Base-by-base conservation (phyloP, 768 basidiomycete genomes). In the Boletus coccyginus region DNA sequence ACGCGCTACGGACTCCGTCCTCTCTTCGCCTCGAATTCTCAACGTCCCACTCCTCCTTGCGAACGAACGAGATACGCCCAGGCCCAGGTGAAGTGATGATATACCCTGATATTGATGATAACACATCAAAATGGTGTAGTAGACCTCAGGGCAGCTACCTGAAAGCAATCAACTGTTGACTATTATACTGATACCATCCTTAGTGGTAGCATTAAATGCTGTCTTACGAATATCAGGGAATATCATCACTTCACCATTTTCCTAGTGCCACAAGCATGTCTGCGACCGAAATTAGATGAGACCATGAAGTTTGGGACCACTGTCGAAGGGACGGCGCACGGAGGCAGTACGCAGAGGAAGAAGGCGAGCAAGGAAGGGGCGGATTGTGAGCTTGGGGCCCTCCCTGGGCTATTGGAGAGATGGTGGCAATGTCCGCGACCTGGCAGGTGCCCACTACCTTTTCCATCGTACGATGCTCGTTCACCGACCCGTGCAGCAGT, bases 41-140 rank as follows among this genome's bases (percentile, higher is more conserved):
- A 88, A 88, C 48, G 83, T 98, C 2, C 97, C 96, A 0, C 80
- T 97, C 3, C 78, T 99, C 8, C 84, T 99, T 11, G 97, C 95
- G 29, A 98, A 98, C 75, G 98, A 99, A 70, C 96, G 97, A 70
- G 97, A 98, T 62, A 84, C 81, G 4, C 86, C 88, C 21, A 21
- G 21, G 21, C 21, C 27, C n/a, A n/a, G n/a, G 27, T 27, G 3
- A 27, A 27, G 27, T 27, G 27, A 27, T 27, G 27, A 27, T 27
- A 27, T 27, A 27, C n/a, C n/a, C n/a, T n/a, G n/a, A n/a, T n/a
- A n/a, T n/a, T 27, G 27, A 27, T 27, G 6, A 27, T 27, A 27
- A 27, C 27, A 27, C 27, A 27, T 27, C 27, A 27, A 27, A 27
- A 27, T 27, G 27, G 27, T 27, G 4, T 27, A 27, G 27, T 27